phyloP scores from a whole-genome alignment of 768 basidiomycete species.

The Gymnopilus dilepis region DNA sequence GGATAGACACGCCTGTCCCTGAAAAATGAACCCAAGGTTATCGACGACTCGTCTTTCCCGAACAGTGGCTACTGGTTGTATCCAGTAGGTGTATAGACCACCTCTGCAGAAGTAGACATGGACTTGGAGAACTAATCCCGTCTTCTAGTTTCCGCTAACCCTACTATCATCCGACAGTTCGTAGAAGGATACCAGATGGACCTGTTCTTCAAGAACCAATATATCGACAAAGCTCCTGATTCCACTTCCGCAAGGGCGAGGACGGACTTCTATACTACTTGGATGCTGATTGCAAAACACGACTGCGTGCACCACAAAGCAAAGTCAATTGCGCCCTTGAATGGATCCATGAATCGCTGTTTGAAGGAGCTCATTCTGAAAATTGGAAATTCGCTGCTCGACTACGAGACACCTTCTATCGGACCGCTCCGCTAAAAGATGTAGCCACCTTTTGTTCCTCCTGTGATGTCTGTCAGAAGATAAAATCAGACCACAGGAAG shows the following conservation, averaged over 20 bases:
- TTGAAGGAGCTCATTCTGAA: constrained; percentile 17
- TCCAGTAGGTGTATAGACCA: too few species aligned
- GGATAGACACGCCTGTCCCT: not conserved
- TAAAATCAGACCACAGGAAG: constrained; percentile 21
- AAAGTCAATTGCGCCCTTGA: not conserved
- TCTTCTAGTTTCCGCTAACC: not conserved
- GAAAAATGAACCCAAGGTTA: not conserved
- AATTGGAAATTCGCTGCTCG: constrained; percentile 7
- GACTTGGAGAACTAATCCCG: not conserved
- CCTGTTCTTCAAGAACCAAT: not conserved
- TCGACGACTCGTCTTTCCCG: not conserved
- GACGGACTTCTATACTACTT: constrained; percentile 24
- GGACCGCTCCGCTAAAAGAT: constrained; percentile 19
- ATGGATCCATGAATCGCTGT: constrained; percentile 23
- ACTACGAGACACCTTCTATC: constrained; percentile 12
- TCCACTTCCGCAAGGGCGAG: not conserved
- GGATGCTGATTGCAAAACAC: constrained; percentile 22
- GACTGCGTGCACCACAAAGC: constrained; percentile 23
- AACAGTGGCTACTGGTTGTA: constrained; percentile 2
- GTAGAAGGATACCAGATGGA: constrained; percentile 25
- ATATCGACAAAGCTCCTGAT: not conserved
- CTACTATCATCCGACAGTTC: constrained; percentile 8
- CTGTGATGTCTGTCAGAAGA: constrained; percentile 33
- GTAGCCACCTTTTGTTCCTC: constrained; percentile 11
- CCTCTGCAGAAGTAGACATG: not conserved